These are phyloP conservation scores for Exsudoporus floridanus DNA, from an alignment of 1,284 basidiomycete genomes.

Conservation along the genomic window DNA sequence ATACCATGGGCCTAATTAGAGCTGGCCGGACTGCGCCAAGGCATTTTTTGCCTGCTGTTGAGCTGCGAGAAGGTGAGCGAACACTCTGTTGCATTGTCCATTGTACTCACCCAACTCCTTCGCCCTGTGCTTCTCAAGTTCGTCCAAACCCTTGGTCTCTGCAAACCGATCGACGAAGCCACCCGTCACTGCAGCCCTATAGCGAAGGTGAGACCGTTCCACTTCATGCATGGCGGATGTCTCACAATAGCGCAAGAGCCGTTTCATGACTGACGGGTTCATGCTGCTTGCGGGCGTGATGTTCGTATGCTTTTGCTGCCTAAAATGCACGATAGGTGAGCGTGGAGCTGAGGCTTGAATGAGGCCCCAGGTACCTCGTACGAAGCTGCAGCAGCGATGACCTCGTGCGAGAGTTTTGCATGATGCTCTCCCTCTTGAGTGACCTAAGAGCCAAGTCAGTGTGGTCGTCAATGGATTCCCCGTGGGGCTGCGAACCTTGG, in stretches of 20 bases:
- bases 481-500: constrained; percentile 3
- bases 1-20: too few relatives aligned
- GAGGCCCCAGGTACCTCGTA: constrained; percentile 18
- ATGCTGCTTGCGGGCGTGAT: constrained; percentile 20
- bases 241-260: constrained; percentile 30
- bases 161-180: constrained; percentile 24
- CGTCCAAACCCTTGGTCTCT: constrained; percentile 30
- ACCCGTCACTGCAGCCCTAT: constrained; percentile 29
- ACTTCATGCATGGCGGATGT: neutral
- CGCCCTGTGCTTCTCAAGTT: constrained; percentile 16
- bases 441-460: constrained; percentile 17
- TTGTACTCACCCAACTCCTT: constrained; percentile 18
- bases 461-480: neutral
- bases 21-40: constrained; percentile 9
- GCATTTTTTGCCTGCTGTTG: constrained; percentile 1
- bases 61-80: constrained; percentile 17
- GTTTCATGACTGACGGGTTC: constrained; percentile 25
- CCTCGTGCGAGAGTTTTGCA: constrained; percentile 29
- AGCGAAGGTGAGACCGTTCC: neutral
- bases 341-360: neutral
- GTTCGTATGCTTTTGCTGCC: constrained; percentile 32
- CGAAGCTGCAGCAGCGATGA: constrained; percentile 29
- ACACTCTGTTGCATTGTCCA: neutral
- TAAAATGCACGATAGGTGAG: constrained; percentile 7
- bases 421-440: constrained; percentile 10